phyloP scores from a whole-genome alignment of 306 rosid genomes.

The Fragaria ananassa region DNA sequence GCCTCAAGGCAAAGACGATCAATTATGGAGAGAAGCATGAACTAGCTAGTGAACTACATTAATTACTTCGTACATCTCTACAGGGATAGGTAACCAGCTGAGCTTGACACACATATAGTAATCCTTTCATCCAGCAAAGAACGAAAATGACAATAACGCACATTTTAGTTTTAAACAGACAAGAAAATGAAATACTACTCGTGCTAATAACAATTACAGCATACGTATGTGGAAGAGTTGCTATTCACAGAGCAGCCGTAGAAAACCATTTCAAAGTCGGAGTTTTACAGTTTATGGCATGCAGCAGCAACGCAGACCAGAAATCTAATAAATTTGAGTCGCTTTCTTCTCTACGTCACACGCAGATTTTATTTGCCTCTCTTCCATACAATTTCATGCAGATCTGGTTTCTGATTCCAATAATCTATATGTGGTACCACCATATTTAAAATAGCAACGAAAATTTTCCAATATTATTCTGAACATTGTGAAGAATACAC shows the following conservation, averaged over 20 bases:
- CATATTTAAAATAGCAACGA: not conserved
- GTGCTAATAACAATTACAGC: too few relatives aligned
- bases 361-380: not conserved
- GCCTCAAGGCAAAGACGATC: not conserved
- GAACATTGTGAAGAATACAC: not conserved
- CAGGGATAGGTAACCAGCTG: not conserved
- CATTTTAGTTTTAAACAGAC: not conserved
- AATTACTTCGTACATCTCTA: not conserved
- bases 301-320: not conserved
- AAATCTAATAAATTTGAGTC: not conserved
- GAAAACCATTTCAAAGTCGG: not conserved
- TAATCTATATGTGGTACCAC: not conserved
- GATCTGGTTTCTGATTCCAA: not conserved
- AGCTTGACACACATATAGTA: not conserved
- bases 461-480: not conserved
- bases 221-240: constrained; percentile 2
- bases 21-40: not conserved
- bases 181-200: not conserved
- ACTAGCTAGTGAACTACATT: not conserved
- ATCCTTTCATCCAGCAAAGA: constrained; percentile 2
- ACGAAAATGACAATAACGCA: not conserved
- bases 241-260: not conserved
- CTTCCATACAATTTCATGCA: not conserved
- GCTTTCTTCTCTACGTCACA: not conserved
- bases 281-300: not conserved